Conservation (phyloP, 2,329 filamentous ascomycete genomes). For the Phialocephala subalpina region DNA sequence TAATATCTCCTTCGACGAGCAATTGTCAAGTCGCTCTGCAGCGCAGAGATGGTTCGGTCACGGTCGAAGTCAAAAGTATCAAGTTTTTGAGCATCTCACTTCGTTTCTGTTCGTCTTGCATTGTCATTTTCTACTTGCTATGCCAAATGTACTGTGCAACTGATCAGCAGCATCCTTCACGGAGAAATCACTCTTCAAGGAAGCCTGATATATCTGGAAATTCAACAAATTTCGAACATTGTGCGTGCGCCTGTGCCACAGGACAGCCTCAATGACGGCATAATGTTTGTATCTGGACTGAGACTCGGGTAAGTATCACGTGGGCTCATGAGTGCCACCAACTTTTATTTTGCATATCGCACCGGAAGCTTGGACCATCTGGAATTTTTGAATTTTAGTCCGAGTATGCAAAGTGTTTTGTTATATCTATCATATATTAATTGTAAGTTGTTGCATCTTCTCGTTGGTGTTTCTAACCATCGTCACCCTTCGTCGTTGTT, state of each 20-base stretch:
- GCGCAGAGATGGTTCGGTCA: constrained; percentile 6
- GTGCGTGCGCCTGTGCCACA: background rate
- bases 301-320: background rate
- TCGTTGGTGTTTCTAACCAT: background rate
- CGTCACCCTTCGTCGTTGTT: background rate
- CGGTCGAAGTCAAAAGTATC: background rate
- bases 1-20: background rate
- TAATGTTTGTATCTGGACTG: too few relatives aligned
- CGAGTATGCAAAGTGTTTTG: background rate
- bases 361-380: background rate
- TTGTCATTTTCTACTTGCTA: background rate
- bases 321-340: background rate
- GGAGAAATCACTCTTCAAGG: background rate
- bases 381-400: background rate
- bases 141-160: background rate
- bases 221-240: background rate
- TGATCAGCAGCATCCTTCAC: background rate
- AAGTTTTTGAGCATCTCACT: background rate
- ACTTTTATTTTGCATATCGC: background rate
- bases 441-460: background rate
- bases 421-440: background rate
- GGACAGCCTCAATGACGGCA: background rate
- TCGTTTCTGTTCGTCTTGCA: too few relatives aligned
- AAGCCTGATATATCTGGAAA: background rate
- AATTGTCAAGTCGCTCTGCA: background rate